Evolutionary conservation across 2,329 filamentous ascomycete genomes (phyloP).

Genomic region (Elsinoe necatrix): DNA sequence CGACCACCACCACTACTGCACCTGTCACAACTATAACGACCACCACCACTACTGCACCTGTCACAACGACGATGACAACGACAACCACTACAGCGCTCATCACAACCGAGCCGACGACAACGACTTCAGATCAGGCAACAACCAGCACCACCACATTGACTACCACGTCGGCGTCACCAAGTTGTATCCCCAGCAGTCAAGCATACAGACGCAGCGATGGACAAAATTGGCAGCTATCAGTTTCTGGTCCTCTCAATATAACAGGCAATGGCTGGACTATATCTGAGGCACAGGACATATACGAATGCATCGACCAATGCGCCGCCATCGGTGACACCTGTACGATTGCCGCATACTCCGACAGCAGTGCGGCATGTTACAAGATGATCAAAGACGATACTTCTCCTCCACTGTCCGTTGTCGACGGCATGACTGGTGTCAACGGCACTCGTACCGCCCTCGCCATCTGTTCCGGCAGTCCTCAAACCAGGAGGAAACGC

Average conservation of each 20-base stretch:
- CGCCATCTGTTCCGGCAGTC: not conserved
- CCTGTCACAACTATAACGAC: not conserved
- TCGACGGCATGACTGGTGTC: not conserved
- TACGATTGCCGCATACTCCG: not conserved
- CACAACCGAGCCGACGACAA: not conserved
- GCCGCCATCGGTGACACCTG: not conserved
- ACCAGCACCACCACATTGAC: not conserved
- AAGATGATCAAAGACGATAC: not conserved
- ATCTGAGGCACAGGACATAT: not conserved
- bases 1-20: not conserved
- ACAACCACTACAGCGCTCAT: not conserved
- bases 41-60: not conserved
- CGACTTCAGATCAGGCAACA: not conserved
- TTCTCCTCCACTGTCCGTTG: not conserved
- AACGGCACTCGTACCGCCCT: not conserved
- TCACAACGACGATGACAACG: not conserved
- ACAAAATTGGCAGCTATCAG: not conserved
- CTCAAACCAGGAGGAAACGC: not conserved
- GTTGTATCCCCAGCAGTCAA: not conserved
- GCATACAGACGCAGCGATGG: not conserved
- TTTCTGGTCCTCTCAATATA: not conserved
- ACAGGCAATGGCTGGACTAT: not conserved
- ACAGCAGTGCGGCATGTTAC: not conserved
- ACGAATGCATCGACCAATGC: not conserved
- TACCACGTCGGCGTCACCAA: not conserved